Evolutionary conservation across 208 protist genomes (phyloP).

Genomic region (Leishmania arabica): DNA sequence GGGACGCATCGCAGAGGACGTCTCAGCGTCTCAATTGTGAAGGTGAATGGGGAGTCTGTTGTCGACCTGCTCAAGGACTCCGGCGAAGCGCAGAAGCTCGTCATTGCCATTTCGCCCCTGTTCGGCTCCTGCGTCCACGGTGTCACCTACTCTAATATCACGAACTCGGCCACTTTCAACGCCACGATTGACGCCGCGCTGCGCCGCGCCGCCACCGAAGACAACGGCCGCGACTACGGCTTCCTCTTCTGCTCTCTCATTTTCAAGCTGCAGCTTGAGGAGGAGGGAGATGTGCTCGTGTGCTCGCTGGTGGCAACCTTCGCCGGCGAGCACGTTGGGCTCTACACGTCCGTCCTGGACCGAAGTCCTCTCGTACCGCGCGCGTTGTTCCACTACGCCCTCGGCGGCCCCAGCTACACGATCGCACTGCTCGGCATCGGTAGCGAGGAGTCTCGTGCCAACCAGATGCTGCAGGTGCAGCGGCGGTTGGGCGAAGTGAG

Average conservation of each 20-base stretch:
- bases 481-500: conserved; percentile 59
- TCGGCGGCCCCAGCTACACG: conserved; percentile 84
- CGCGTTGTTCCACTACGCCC: conserved; percentile 80
- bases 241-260: conserved; percentile 73
- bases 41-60: conserved; percentile 65
- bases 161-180: conserved; percentile 43
- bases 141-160: conserved; percentile 46
- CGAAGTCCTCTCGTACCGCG: conserved; percentile 65
- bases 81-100: conserved; percentile 56
- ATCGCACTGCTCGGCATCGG: conserved; percentile 75
- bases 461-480: conserved; percentile 77
- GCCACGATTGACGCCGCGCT: conserved; percentile 52
- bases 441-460: conserved; percentile 55
- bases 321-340: conserved; percentile 67
- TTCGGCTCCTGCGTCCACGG: conserved; percentile 82
- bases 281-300: conserved; percentile 70
- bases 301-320: conserved; percentile 73
- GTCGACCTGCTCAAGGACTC: conserved; percentile 52
- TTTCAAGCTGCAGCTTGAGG: conserved; percentile 59
- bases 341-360: conserved; percentile 73
- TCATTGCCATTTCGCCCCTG: conserved; percentile 81
- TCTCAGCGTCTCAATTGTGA: conserved; percentile 68
- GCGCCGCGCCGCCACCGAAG: conserved; percentile 24
- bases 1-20: conserved; percentile 27
- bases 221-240: conserved; percentile 55